Percentiles rank a stretch among this genome's conserved stretches.
Conservation (phyloP, 768 basidiomycete genomes). For the Lactarius akahatsu region DNA sequence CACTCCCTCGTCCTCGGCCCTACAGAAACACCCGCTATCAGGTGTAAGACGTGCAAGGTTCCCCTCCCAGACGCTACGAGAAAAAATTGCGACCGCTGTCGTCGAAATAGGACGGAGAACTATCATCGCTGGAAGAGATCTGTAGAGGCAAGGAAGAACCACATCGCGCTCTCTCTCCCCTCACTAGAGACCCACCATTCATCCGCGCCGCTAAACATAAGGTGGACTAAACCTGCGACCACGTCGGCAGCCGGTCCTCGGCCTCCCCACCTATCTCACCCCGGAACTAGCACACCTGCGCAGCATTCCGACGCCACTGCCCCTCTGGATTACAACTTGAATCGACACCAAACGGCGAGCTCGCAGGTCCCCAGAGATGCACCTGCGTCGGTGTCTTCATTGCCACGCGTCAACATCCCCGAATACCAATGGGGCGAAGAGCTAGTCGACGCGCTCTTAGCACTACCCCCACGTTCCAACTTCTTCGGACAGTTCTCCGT, state of each 20-base stretch:
- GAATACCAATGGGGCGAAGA: conserved; percentile 18
- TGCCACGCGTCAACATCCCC: background rate
- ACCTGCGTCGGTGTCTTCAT: too few species aligned
- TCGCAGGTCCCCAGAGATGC: too few species aligned
- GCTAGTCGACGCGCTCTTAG: conserved; percentile 1
- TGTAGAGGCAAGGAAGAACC: background rate
- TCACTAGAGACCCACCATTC: background rate
- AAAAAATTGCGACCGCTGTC: conserved; percentile 17
- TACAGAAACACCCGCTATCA: background rate
- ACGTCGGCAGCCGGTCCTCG: background rate
- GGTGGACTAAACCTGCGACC: background rate
- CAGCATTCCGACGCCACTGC: background rate
- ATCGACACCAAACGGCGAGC: too few species aligned
- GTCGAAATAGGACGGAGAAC: conserved; percentile 6
- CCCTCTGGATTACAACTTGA: too few species aligned
- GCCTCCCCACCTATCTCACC: background rate
- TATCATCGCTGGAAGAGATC: conserved; percentile 11
- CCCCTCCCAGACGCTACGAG: conserved; percentile 3
- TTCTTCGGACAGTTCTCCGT: conserved; percentile 19
- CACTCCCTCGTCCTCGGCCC: background rate
- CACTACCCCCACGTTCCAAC: background rate
- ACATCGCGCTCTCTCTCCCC: background rate
- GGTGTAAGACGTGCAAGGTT: conserved; percentile 4
- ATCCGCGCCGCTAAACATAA: background rate
- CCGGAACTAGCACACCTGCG: background rate